Evolutionary conservation across 2,329 filamentous ascomycete genomes (phyloP).

Genomic region (Microsporum audouinii): DNA sequence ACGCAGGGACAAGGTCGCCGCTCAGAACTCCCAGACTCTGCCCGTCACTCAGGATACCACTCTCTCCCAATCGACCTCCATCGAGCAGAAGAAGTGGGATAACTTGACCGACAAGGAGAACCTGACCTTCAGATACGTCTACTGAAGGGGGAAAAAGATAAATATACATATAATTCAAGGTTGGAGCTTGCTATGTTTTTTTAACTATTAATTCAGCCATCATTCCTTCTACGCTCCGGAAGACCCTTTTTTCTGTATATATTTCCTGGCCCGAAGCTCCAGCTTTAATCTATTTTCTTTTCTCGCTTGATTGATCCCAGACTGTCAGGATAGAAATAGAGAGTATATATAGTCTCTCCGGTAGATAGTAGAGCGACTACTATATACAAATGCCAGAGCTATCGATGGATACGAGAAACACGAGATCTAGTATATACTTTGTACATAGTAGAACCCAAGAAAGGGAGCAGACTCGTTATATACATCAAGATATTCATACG

Average conservation of each 20-base stretch:
- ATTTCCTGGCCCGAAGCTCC: not conserved
- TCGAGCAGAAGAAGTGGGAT: constrained; percentile 22
- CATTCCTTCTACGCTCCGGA: not conserved
- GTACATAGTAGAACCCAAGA: not conserved
- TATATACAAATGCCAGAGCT: not conserved
- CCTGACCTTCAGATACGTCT: constrained; percentile 48
- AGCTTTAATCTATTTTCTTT: not conserved
- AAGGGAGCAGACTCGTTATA: not conserved
- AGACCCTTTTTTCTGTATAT: not conserved
- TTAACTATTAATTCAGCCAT: not conserved
- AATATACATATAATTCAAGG: not conserved
- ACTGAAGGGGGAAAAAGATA: constrained; percentile 20
- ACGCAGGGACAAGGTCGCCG: constrained; percentile 17
- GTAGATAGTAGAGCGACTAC: not conserved
- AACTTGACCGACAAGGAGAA: constrained; percentile 27
- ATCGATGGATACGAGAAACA: not conserved
- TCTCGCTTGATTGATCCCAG: not conserved
- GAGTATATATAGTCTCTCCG: not conserved
- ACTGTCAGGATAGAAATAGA: not conserved
- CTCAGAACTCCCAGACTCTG: constrained; percentile 11
- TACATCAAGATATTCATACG: not conserved
- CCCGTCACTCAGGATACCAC: not conserved
- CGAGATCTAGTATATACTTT: not conserved
- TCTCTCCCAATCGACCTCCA: not conserved
- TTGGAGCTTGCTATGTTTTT: not conserved